phyloP scores from a whole-genome alignment of 768 basidiomycete species.

The Galerina marginata region DNA sequence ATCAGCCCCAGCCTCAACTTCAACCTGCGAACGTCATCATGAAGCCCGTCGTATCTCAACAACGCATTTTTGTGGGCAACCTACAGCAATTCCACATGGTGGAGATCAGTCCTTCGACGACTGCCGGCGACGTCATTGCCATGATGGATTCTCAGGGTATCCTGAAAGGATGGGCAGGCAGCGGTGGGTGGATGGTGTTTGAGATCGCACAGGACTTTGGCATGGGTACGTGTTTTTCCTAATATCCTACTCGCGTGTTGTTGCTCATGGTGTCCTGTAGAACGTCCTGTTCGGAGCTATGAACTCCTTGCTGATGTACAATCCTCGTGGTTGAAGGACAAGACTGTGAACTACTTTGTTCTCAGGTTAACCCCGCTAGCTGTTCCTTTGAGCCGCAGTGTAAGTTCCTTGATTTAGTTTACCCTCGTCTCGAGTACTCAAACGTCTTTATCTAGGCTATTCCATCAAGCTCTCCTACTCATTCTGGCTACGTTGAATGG shows the following conservation, averaged over 20 bases:
- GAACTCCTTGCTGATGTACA: constrained; percentile 83
- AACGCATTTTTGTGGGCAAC: constrained; percentile 79
- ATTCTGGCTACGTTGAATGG: constrained; percentile 79
- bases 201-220: constrained; percentile 92
- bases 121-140: constrained; percentile 73
- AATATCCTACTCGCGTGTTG: constrained; percentile 1
- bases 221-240: constrained; percentile 66
- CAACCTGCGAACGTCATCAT: neutral
- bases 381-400: constrained; percentile 59
- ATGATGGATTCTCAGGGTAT: constrained; percentile 70
- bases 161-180: constrained; percentile 60
- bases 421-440: constrained; percentile 7
- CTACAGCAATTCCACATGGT: constrained; percentile 79
- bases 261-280: constrained; percentile 44
- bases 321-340: constrained; percentile 88
- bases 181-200: constrained; percentile 86
- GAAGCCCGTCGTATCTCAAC: constrained; percentile 48
- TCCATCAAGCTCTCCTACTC: constrained; percentile 50
- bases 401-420: constrained; percentile 37
- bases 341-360: constrained; percentile 79
- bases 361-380: constrained; percentile 77
- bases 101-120: constrained; percentile 69
- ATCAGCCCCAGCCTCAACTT: constrained; percentile 4
- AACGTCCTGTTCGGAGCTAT: constrained; percentile 88
- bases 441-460: constrained; percentile 36